These are phyloP conservation scores for Fraxinus quadrangulata DNA, from an alignment of 257 asterid genomes.

Conservation along the genomic window DNA sequence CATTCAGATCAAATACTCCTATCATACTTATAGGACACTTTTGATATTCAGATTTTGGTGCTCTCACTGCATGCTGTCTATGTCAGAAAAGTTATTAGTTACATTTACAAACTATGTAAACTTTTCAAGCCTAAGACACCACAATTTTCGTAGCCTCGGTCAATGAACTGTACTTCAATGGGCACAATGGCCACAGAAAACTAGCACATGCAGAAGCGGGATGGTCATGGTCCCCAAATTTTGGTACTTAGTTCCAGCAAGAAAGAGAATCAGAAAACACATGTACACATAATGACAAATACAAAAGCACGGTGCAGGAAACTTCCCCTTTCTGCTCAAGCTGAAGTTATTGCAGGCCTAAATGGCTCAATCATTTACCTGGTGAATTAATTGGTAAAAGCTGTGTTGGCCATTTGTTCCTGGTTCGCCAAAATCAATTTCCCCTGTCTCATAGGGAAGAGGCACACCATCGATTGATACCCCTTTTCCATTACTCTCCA, in stretches of 20 bases:
- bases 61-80: neutral
- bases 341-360: conserved; percentile 9
- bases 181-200: neutral
- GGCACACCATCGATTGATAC: conserved; percentile 94
- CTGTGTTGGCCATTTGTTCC: conserved; percentile 99
- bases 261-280: neutral
- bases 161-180: neutral
- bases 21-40: neutral
- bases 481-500: conserved; percentile 99
- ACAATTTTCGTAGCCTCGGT: neutral
- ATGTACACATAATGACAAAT: conserved; percentile 11
- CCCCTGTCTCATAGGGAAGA: conserved; percentile 93
- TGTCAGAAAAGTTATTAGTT: neutral
- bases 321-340: conserved; percentile 16
- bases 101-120: neutral
- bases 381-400: conserved; percentile 99
- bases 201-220: neutral
- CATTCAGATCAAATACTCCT: neutral
- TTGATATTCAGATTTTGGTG: neutral
- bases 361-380: conserved; percentile 48
- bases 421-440: conserved; percentile 99
- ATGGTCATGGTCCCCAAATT: neutral
- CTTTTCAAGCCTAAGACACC: neutral
- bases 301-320: conserved; percentile 18
- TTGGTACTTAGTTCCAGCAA: neutral